Conservation (phyloP, 2,329 filamentous ascomycete genomes). For the Sclerotinia subarctica region DNA sequence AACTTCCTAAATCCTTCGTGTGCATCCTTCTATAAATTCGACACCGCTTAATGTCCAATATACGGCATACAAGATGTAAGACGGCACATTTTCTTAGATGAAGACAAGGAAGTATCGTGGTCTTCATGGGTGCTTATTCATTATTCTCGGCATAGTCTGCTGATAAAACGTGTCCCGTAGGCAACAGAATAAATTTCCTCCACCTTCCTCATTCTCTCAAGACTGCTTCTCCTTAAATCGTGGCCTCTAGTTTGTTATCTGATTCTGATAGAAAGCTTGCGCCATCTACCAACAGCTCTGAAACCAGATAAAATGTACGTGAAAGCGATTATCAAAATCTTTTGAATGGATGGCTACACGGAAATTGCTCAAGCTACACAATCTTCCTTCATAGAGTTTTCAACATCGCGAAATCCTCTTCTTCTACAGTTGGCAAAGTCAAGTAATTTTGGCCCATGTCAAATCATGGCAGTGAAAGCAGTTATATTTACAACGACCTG, state of each 20-base stretch:
- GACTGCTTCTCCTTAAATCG: not conserved
- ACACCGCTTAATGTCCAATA: slow-evolving; percentile 8
- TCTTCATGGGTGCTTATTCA: not conserved
- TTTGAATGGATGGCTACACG: slow-evolving; percentile 8
- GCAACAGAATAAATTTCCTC: slow-evolving; percentile 10
- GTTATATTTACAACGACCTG: not conserved
- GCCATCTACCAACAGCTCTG: not conserved
- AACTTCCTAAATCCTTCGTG: slow-evolving; percentile 13
- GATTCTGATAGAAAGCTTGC: slow-evolving; percentile 1
- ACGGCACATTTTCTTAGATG: slow-evolving; percentile 16
- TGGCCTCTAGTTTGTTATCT: slow-evolving; percentile 1
- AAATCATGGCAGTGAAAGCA: not conserved
- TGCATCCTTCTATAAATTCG: slow-evolving; percentile 9
- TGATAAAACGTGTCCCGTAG: not conserved
- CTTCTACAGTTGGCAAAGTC: not conserved
- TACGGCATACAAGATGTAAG: slow-evolving; percentile 19
- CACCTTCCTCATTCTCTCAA: slow-evolving; percentile 17
- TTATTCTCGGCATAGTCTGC: slow-evolving; percentile 16
- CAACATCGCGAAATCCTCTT: not conserved
- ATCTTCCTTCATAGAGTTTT: not conserved
- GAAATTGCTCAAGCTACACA: slow-evolving; percentile 7
- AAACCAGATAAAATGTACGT: slow-evolving; percentile 12
- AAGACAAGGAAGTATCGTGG: not conserved
- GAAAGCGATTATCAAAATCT: not conserved
- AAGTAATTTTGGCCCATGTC: not conserved